A percentile compares a stretch with the other conserved stretches of the same genome.
phyloP scores from a whole-genome alignment of 345 rosid genomes.

The Laguncularia racemosa region DNA sequence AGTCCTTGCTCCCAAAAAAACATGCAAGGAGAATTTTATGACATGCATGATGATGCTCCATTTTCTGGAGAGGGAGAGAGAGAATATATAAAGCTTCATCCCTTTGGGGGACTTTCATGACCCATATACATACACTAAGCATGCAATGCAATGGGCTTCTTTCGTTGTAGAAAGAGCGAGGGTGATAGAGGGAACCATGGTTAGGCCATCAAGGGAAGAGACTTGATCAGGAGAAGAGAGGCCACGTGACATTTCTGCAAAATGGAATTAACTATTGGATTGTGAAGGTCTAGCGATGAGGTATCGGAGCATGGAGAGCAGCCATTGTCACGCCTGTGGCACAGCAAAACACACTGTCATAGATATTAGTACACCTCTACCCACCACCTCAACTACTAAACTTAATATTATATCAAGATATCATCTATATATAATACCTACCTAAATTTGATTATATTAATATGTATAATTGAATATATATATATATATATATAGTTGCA shows the following conservation, averaged over 20 bases:
- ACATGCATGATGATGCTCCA: conserved; percentile 14
- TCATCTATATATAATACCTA: too few species aligned
- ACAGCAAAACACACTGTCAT: conserved; percentile 98
- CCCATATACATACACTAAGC: conserved; percentile 27
- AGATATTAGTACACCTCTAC: conserved; percentile 41
- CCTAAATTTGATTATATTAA: too few species aligned
- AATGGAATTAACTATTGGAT: background rate
- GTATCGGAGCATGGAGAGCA: conserved; percentile 53
- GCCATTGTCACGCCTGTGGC: conserved; percentile 89
- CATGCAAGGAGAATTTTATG: conserved; percentile 18
- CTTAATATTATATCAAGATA: too few species aligned
- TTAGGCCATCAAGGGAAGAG: conserved; percentile 33
- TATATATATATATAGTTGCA: too few species aligned
- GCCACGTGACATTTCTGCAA: background rate
- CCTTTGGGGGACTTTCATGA: conserved; percentile 37
- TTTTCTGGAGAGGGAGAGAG: conserved; percentile 20
- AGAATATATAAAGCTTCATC: too few species aligned
- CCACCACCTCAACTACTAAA: too few species aligned
- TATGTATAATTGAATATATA: too few species aligned
- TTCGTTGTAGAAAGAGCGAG: conserved; percentile 29
- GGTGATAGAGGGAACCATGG: conserved; percentile 64
- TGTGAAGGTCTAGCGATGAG: conserved; percentile 46
- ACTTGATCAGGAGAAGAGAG: too few species aligned
- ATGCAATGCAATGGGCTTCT: conserved; percentile 30
- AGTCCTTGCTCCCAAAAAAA: conserved; percentile 4